Evolutionary conservation across 73 alveolate species (phyloP).

Genomic region (Tetrahymena thermophila): DNA sequence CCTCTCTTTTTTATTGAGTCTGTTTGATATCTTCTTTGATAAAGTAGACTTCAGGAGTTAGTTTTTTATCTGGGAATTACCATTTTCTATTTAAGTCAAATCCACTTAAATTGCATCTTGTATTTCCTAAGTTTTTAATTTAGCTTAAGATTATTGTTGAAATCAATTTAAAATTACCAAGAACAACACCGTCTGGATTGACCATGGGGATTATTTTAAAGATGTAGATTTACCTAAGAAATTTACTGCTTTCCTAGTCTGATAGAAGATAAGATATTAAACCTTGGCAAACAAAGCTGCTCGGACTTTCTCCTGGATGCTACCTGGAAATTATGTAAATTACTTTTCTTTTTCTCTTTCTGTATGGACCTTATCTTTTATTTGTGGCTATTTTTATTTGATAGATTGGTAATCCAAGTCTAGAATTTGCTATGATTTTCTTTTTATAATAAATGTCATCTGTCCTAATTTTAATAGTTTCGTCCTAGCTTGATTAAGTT

Average conservation of each 20-base stretch:
- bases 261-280: background rate
- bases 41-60: background rate
- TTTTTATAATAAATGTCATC: background rate
- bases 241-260: background rate
- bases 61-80: constrained; percentile 74
- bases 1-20: background rate
- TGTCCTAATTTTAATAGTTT: background rate
- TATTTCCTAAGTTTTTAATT: constrained; percentile 56
- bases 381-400: background rate
- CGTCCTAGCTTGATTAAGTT: background rate
- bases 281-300: constrained; percentile 12
- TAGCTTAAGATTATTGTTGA: background rate
- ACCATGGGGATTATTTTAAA: constrained; percentile 86
- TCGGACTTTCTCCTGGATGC: constrained; percentile 81
- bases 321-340: constrained; percentile 59
- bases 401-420: background rate
- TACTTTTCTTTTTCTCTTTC: background rate
- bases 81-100: constrained; percentile 91
- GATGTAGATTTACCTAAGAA: background rate
- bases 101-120: constrained; percentile 88
- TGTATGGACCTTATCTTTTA: background rate
- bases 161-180: constrained; percentile 3
- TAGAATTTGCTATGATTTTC: background rate
- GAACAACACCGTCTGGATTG: constrained; percentile 95
- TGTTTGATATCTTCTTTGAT: background rate